A percentile compares a stretch with the other conserved stretches of the same genome.
Conservation (phyloP, 768 basidiomycete species). For the Lanmaoa rubissima region DNA sequence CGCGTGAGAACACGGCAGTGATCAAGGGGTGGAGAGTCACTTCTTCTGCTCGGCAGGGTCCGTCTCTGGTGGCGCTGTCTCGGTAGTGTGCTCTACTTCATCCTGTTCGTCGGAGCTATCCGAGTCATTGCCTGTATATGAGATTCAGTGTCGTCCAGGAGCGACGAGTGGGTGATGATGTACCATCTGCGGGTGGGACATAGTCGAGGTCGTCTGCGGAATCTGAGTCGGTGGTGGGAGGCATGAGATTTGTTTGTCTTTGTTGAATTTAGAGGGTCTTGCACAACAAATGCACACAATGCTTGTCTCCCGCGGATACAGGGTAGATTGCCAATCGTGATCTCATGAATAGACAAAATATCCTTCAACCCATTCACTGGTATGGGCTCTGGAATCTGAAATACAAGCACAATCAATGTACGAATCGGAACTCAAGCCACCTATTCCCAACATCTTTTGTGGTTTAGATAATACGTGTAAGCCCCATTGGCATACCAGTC, state of each 20-base stretch:
- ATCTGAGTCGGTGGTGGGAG: slow-evolving; percentile 42
- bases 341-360: not conserved
- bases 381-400: not conserved
- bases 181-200: slow-evolving; percentile 50
- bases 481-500: too few relatives aligned
- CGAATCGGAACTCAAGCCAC: slow-evolving; percentile 62
- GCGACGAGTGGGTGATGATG: not conserved
- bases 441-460: slow-evolving; percentile 55
- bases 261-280: slow-evolving; percentile 27
- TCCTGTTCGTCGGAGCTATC: slow-evolving; percentile 39
- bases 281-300: slow-evolving; percentile 20
- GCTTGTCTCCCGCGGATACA: too few relatives aligned
- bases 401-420: slow-evolving; percentile 37
- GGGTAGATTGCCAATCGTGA: not conserved
- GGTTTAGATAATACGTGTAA: slow-evolving; percentile 48
- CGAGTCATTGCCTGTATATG: slow-evolving; percentile 28
- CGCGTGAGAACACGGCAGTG: not conserved
- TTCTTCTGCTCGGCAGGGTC: slow-evolving; percentile 45
- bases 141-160: not conserved
- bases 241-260: slow-evolving; percentile 26
- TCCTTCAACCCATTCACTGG: not conserved
- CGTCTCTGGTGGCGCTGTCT: slow-evolving; percentile 18
- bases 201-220: slow-evolving; percentile 68
- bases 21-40: slow-evolving; percentile 26
- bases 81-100: slow-evolving; percentile 33